A percentile compares a stretch with the other conserved stretches of the same genome.
Evolutionary conservation across 2,329 filamentous ascomycete species (phyloP).

Genomic region (Fusarium mundagurra): DNA sequence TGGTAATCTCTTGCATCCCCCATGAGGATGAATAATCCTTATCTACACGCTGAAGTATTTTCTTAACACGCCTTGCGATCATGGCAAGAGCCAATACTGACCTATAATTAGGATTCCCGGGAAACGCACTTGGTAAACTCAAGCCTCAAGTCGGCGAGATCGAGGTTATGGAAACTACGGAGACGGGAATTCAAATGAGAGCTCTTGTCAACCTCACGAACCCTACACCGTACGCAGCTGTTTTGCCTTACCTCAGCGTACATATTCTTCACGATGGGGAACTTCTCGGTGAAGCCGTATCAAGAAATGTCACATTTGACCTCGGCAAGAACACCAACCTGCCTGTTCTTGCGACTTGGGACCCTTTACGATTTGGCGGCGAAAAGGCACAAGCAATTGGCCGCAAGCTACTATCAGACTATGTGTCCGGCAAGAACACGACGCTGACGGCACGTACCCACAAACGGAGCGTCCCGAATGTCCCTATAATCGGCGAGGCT

Average conservation of each 20-base stretch:
- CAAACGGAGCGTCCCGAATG: slow-evolving; percentile 74
- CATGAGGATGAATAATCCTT: slow-evolving; percentile 42
- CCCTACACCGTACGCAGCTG: slow-evolving; percentile 85
- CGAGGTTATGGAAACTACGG: slow-evolving; percentile 76
- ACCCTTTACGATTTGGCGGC: slow-evolving; percentile 72
- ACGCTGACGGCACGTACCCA: slow-evolving; percentile 80
- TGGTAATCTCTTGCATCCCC: slow-evolving; percentile 45
- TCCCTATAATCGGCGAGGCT: slow-evolving; percentile 76
- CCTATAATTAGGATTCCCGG: slow-evolving; percentile 64
- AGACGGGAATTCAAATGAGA: slow-evolving; percentile 74
- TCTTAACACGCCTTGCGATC: slow-evolving; percentile 40
- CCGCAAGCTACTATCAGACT: slow-evolving; percentile 81
- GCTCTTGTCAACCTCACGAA: slow-evolving; percentile 87
- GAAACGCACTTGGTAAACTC: slow-evolving; percentile 58
- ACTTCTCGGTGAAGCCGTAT: slow-evolving; percentile 78
- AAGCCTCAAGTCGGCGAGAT: slow-evolving; percentile 76
- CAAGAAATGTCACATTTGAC: slow-evolving; percentile 69
- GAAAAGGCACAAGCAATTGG: slow-evolving; percentile 69
- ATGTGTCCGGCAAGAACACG: slow-evolving; percentile 88
- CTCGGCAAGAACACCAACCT: slow-evolving; percentile 79
- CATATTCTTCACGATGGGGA: slow-evolving; percentile 79
- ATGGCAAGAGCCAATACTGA: slow-evolving; percentile 46
- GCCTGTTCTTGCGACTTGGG: slow-evolving; percentile 76
- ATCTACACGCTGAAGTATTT: slow-evolving; percentile 44
- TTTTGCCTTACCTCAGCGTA: slow-evolving; percentile 82